These are phyloP conservation scores for Phaeophleospora eucalypticola DNA, from an alignment of 2,329 filamentous ascomycete species.

Conservation along the genomic window DNA sequence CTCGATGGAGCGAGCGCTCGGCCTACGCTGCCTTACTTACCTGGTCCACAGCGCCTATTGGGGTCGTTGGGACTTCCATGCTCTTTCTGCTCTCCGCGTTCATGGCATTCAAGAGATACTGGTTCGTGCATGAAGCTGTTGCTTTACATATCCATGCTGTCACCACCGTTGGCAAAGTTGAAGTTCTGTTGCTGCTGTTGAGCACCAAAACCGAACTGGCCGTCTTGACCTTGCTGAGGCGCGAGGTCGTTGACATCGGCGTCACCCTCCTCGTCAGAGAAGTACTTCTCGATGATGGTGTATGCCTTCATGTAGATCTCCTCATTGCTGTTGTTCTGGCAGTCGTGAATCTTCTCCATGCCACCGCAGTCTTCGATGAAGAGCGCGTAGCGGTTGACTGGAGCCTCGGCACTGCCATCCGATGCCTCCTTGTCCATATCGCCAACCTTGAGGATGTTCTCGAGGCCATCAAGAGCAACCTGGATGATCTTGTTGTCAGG, in stretches of 20 bases:
- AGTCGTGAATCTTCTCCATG: slow-evolving; percentile 99
- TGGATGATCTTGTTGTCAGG: slow-evolving; percentile 99
- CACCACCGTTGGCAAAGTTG: slow-evolving; percentile 80
- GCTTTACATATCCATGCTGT: slow-evolving; percentile 62
- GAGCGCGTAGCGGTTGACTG: slow-evolving; percentile 92
- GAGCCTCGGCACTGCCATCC: slow-evolving; percentile 64
- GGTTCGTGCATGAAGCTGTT: background rate
- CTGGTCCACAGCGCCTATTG: background rate
- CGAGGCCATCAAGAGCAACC: slow-evolving; percentile 91
- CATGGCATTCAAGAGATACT: background rate
- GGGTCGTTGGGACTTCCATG: background rate
- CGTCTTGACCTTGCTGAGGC: slow-evolving; percentile 66
- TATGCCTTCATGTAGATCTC: slow-evolving; percentile 99
- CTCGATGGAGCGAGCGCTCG: background rate
- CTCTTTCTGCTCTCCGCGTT: background rate
- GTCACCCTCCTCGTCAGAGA: slow-evolving; percentile 92
- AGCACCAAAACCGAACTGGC: slow-evolving; percentile 75
- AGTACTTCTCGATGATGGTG: slow-evolving; percentile 99
- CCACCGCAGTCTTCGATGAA: slow-evolving; percentile 98
- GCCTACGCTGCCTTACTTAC: background rate
- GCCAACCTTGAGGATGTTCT: slow-evolving; percentile 99
- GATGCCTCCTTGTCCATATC: slow-evolving; percentile 95
- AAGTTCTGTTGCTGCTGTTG: slow-evolving; percentile 74
- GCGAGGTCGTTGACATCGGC: slow-evolving; percentile 78
- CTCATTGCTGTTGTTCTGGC: slow-evolving; percentile 99